A percentile compares a stretch with the other conserved stretches of the same genome.
Evolutionary conservation across 306 rosid genomes (phyloP).

Genomic region (Acmispon strigosus): DNA sequence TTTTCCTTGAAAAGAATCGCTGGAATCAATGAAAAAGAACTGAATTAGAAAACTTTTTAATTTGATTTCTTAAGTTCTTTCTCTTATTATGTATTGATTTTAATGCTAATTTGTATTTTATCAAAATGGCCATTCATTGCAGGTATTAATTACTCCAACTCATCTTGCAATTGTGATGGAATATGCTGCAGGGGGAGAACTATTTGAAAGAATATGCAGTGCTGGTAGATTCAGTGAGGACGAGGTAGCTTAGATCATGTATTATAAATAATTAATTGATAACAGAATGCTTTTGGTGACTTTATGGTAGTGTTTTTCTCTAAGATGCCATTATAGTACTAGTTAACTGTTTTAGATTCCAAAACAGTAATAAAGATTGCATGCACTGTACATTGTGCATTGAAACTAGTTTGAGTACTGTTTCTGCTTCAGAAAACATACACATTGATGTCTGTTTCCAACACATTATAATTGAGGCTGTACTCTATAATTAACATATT

Average conservation of each 20-base stretch:
- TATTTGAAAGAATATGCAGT: constrained; percentile 85
- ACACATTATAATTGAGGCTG: no score
- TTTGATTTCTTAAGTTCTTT: constrained; percentile 1
- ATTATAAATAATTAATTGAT: neutral
- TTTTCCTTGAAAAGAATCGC: neutral
- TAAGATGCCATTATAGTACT: constrained; percentile 22
- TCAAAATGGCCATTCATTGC: constrained; percentile 3
- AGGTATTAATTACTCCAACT: constrained; percentile 82
- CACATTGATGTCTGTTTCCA: neutral
- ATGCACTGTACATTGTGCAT: neutral
- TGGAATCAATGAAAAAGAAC: neutral
- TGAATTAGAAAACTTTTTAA: neutral
- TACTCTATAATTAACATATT: no score
- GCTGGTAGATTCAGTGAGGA: constrained; percentile 98
- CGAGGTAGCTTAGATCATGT: constrained; percentile 50
- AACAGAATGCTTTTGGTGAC: neutral
- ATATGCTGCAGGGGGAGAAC: constrained; percentile 96
- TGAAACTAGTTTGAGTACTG: neutral
- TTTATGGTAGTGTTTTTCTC: constrained; percentile 28
- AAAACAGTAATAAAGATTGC: neutral
- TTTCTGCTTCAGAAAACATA: constrained; percentile 4
- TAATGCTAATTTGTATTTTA: neutral
- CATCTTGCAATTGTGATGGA: constrained; percentile 97
- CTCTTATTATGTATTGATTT: neutral
- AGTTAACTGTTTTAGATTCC: constrained; percentile 8